Conservation (phyloP, 768 basidiomycete genomes). For the Calocybe gangraenosa region DNA sequence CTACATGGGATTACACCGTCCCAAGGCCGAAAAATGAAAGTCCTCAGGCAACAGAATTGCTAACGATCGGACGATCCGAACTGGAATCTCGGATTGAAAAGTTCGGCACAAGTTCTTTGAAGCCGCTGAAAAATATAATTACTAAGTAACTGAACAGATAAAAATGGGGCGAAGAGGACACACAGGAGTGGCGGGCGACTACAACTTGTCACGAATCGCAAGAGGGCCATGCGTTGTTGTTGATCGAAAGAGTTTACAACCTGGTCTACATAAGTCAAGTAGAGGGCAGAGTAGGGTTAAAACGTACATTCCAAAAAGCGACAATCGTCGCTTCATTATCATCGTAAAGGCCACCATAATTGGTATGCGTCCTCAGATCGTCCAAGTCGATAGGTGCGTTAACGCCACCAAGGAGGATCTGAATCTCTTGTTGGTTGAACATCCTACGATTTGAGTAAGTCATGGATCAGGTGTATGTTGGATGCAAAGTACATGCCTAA, state of each 20-base stretch:
- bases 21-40: too few relatives aligned
- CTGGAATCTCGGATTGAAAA: slow-evolving; percentile 88
- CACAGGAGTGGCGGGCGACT: slow-evolving; percentile 84
- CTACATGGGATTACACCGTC: too few relatives aligned
- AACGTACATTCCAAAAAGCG: slow-evolving; percentile 77
- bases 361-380: slow-evolving; percentile 72
- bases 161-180: slow-evolving; percentile 23
- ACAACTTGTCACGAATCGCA: slow-evolving; percentile 93
- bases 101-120: slow-evolving; percentile 81
- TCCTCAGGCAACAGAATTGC: too few relatives aligned
- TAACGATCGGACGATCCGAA: slow-evolving; percentile 65
- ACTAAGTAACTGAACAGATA: neutral
- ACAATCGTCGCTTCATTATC: slow-evolving; percentile 67
- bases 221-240: slow-evolving; percentile 69
- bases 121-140: slow-evolving; percentile 49
- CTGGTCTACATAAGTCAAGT: slow-evolving; percentile 25
- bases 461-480: neutral
- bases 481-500: slow-evolving; percentile 44
- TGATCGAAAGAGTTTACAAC: slow-evolving; percentile 79
- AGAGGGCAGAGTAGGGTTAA: neutral
- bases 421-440: slow-evolving; percentile 97
- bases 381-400: slow-evolving; percentile 81
- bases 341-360: slow-evolving; percentile 79
- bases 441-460: slow-evolving; percentile 45
- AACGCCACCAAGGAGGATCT: slow-evolving; percentile 86